phyloP scores from a whole-genome alignment of 2,329 filamentous ascomycete genomes.

The Trichoderma sp. region DNA sequence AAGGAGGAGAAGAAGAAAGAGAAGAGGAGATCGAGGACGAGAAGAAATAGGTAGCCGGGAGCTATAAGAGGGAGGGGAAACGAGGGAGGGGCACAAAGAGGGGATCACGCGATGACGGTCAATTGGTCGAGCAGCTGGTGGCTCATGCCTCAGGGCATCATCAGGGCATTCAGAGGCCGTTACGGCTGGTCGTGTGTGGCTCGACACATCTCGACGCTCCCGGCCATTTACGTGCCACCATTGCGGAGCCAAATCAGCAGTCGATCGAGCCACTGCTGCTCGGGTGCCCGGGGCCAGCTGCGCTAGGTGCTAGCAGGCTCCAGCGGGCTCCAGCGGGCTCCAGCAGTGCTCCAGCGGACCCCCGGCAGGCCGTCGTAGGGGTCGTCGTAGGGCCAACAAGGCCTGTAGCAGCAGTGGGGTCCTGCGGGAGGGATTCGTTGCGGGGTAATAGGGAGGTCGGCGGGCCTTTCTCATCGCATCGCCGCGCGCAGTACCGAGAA shows the following conservation, averaged over 20 bases:
- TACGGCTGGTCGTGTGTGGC: constrained; percentile 13
- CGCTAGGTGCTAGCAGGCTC: constrained; percentile 9
- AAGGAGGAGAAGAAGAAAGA: constrained; percentile 33
- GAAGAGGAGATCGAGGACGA: constrained; percentile 29
- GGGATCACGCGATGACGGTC: constrained; percentile 33
- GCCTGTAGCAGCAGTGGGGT: constrained; percentile 33
- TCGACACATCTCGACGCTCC: constrained; percentile 15
- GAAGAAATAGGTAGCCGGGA: constrained; percentile 32
- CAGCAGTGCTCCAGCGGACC: neutral
- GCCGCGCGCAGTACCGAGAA: neutral
- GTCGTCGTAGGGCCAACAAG: neutral
- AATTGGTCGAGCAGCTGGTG: constrained; percentile 24
- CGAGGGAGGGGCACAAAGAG: constrained; percentile 28
- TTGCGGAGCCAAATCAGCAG: constrained; percentile 26
- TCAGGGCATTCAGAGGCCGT: neutral
- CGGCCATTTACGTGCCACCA: constrained; percentile 21
- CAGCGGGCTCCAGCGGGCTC: neutral
- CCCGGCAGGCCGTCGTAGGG: constrained; percentile 1
- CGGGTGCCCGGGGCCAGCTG: constrained; percentile 17
- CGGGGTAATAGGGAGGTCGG: constrained; percentile 34
- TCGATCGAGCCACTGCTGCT: constrained; percentile 26
- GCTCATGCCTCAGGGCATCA: constrained; percentile 23
- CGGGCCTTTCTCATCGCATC: neutral
- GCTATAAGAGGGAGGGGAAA: constrained; percentile 33
- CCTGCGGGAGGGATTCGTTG: constrained; percentile 36